Conservation (phyloP, 192 early-diverging fungal genomes). For the Coemansia sp. region DNA sequence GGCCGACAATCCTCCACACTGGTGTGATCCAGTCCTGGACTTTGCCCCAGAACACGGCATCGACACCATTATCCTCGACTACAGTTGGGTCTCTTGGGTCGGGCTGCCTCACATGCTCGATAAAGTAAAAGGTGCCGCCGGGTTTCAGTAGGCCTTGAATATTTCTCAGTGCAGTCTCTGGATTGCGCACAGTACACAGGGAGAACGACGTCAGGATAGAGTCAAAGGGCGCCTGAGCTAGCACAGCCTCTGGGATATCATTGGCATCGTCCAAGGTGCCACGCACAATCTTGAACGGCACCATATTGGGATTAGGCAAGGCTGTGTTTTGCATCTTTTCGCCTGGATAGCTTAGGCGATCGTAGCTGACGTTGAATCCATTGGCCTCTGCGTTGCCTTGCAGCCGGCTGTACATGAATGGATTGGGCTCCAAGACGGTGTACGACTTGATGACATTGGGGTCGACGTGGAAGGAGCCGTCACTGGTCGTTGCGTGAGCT, state of each 20-base stretch:
- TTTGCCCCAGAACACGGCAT: constrained; percentile 32
- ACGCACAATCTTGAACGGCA: constrained; percentile 40
- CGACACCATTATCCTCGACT: constrained; percentile 33
- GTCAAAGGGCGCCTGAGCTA: constrained; percentile 41
- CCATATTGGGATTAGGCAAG: neutral
- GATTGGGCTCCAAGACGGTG: constrained; percentile 45
- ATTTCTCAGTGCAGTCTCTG: constrained; percentile 17
- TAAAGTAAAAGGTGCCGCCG: constrained; percentile 40
- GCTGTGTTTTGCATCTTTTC: neutral
- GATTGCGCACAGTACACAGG: constrained; percentile 32
- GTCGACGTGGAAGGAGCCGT: constrained; percentile 29
- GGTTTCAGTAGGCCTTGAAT: constrained; percentile 30
- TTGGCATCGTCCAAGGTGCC: constrained; percentile 29
- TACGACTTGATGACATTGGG: constrained; percentile 23
- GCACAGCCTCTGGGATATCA: constrained; percentile 30
- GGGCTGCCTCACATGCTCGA: constrained; percentile 47
- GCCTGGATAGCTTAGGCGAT: constrained; percentile 15
- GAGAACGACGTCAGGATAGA: constrained; percentile 46
- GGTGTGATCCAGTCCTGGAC: constrained; percentile 37
- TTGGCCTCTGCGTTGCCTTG: constrained; percentile 33
- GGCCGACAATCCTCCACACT: constrained; percentile 27
- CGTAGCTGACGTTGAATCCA: constrained; percentile 39
- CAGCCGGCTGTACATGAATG: constrained; percentile 33
- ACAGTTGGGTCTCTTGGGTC: constrained; percentile 21
- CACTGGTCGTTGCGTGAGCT: constrained; percentile 19